A percentile compares a stretch with the other conserved stretches of the same genome.
phyloP scores from a whole-genome alignment of 108 stramenopile genomes.

The Nitzschia sp. region DNA sequence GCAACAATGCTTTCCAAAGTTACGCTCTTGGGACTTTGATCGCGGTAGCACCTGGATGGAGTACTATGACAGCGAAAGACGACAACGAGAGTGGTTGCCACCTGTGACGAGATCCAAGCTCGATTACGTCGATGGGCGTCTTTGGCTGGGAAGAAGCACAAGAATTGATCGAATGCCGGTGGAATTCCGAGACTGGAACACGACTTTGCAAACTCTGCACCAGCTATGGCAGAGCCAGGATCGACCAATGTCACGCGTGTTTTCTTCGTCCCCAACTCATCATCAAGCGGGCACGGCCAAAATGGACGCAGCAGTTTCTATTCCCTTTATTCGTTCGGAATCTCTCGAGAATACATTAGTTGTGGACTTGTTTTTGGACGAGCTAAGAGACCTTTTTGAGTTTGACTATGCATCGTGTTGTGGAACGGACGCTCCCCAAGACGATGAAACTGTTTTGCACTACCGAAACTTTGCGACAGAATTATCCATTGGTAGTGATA shows the following conservation, averaged over 20 bases:
- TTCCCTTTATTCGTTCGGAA: conserved; percentile 33
- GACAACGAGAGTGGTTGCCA: conserved; percentile 10
- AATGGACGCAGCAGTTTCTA: neutral
- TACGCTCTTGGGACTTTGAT: conserved; percentile 28
- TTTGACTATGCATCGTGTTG: conserved; percentile 41
- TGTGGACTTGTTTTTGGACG: conserved; percentile 27
- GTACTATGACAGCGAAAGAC: conserved; percentile 13
- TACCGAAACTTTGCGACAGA: conserved; percentile 56
- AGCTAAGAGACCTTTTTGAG: conserved; percentile 29
- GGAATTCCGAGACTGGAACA: neutral
- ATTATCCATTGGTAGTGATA: conserved; percentile 34
- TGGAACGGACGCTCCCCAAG: conserved; percentile 20
- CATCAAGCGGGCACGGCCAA: neutral
- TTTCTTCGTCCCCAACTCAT: neutral
- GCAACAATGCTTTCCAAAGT: conserved; percentile 39
- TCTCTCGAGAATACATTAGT: conserved; percentile 9
- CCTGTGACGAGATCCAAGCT: neutral
- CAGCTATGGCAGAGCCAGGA: neutral
- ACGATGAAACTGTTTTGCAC: conserved; percentile 57
- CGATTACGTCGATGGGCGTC: conserved; percentile 16
- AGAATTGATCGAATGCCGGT: neutral
- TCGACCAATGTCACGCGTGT: neutral
- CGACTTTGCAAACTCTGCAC: neutral
- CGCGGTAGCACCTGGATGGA: conserved; percentile 24
- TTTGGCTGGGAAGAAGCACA: neutral